Conservation (phyloP, 306 rosid genomes). For the Hippophae rhamnoides region DNA sequence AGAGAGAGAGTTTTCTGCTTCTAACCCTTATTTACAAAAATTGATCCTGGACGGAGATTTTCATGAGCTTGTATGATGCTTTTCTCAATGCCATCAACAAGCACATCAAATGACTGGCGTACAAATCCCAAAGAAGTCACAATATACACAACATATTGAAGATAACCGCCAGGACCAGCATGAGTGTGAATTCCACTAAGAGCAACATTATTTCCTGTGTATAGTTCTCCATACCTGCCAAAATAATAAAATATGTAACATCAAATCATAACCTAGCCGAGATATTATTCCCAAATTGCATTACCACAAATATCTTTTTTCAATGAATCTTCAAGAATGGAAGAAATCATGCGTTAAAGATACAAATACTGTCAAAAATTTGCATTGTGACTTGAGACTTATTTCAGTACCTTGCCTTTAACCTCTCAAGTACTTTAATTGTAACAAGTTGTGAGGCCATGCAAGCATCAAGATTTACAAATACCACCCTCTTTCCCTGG, state of each 20-base stretch:
- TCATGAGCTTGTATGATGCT: conserved; percentile 75
- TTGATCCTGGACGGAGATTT: conserved; percentile 70
- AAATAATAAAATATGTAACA: neutral
- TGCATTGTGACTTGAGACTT: conserved; percentile 4
- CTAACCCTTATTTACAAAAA: conserved; percentile 65
- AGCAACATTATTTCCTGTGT: conserved; percentile 82
- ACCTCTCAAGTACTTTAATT: conserved; percentile 64
- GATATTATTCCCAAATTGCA: conserved; percentile 1
- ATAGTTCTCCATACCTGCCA: conserved; percentile 71
- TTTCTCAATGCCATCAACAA: conserved; percentile 91
- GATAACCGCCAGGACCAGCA: conserved; percentile 98
- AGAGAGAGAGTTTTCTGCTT: conserved; percentile 4
- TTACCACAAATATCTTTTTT: neutral
- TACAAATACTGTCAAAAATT: neutral
- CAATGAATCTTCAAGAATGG: neutral
- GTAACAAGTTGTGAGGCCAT: conserved; percentile 84
- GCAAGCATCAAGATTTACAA: conserved; percentile 92
- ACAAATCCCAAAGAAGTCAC: conserved; percentile 91
- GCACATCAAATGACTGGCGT: conserved; percentile 70
- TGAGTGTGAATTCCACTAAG: conserved; percentile 95
- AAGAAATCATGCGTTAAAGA: neutral
- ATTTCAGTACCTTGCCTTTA: conserved; percentile 64
- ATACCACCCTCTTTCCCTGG: conserved; percentile 59
- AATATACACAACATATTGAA: conserved; percentile 71
- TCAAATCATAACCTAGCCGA: neutral